Percentiles rank a stretch among this genome's conserved stretches.
phyloP scores from a whole-genome alignment of 371 early-diverging fungal species.

The Mucor piriformis region DNA sequence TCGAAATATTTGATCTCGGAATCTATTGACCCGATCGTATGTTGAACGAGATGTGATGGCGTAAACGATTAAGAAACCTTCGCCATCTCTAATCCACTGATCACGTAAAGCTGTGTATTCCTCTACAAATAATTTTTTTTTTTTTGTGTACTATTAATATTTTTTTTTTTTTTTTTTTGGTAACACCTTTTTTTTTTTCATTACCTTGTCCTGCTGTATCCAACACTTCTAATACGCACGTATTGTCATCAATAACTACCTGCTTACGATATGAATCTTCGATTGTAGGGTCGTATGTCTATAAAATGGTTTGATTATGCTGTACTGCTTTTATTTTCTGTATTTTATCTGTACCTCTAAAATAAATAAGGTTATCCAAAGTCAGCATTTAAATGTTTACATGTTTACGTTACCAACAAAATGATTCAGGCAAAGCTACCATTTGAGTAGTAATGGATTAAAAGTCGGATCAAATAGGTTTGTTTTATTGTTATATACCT shows the following conservation, averaged over 20 bases:
- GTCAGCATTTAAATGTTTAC: not conserved
- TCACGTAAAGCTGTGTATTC: slow-evolving; percentile 36
- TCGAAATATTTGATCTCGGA: slow-evolving; percentile 81
- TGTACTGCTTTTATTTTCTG: not conserved
- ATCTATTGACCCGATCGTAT: slow-evolving; percentile 82
- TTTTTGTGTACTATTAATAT: slow-evolving; percentile 21
- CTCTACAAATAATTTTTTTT: slow-evolving; percentile 58
- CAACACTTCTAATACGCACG: slow-evolving; percentile 88
- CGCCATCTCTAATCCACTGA: slow-evolving; percentile 83
- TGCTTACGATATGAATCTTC: slow-evolving; percentile 93
- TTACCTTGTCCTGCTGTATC: slow-evolving; percentile 91
- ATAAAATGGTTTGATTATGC: slow-evolving; percentile 2
- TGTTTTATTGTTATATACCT: slow-evolving; percentile 26
- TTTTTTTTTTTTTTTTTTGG: not conserved
- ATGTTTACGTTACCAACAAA: slow-evolving; percentile 59
- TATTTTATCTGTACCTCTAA: slow-evolving; percentile 15
- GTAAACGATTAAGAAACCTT: slow-evolving; percentile 89
- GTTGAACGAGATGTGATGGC: slow-evolving; percentile 87
- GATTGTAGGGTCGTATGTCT: slow-evolving; percentile 92
- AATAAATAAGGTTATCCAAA: slow-evolving; percentile 17
- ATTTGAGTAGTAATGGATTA: slow-evolving; percentile 1
- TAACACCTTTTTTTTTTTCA: not conserved
- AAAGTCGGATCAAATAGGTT: slow-evolving; percentile 22
- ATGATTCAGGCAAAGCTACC: slow-evolving; percentile 81
- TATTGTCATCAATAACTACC: slow-evolving; percentile 87